These are phyloP conservation scores for Colletotrichum brevisporum DNA, from an alignment of 2,329 filamentous ascomycete species.

Conservation along the genomic window DNA sequence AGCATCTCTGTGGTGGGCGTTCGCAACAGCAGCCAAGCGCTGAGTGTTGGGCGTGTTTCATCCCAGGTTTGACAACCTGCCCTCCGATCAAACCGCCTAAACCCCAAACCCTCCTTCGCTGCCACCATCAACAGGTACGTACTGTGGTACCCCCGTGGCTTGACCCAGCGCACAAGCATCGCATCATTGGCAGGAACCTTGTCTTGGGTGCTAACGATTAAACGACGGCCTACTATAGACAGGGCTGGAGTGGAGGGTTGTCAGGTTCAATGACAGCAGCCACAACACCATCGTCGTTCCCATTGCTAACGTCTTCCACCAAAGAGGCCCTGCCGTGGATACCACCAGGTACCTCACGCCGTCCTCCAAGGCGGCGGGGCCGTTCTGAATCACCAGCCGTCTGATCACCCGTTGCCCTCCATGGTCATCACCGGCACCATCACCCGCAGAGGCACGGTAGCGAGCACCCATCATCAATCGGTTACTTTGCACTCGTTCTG, in stretches of 20 bases:
- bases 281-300: not conserved
- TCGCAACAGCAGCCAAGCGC: constrained; percentile 30
- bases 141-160: not conserved
- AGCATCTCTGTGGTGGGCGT: not conserved
- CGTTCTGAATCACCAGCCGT: constrained; percentile 38
- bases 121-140: not conserved
- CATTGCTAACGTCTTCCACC: not conserved
- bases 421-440: constrained; percentile 27
- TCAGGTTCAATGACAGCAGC: not conserved
- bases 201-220: not conserved
- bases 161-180: constrained; percentile 11
- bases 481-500: constrained; percentile 11
- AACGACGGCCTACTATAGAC: constrained; percentile 9
- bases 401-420: constrained; percentile 33
- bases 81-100: constrained; percentile 32
- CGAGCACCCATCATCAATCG: constrained; percentile 31
- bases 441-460: constrained; percentile 32
- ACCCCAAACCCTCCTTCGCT: not conserved
- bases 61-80: constrained; percentile 39
- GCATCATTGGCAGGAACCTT: not conserved
- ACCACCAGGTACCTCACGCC: not conserved
- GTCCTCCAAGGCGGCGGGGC: constrained; percentile 17
- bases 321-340: too few relatives aligned
- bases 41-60: constrained; percentile 31
- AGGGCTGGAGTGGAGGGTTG: constrained; percentile 12